Evolutionary conservation across 2,329 filamentous ascomycete genomes (phyloP).

Genomic region (Ophioceras dolichostomum): DNA sequence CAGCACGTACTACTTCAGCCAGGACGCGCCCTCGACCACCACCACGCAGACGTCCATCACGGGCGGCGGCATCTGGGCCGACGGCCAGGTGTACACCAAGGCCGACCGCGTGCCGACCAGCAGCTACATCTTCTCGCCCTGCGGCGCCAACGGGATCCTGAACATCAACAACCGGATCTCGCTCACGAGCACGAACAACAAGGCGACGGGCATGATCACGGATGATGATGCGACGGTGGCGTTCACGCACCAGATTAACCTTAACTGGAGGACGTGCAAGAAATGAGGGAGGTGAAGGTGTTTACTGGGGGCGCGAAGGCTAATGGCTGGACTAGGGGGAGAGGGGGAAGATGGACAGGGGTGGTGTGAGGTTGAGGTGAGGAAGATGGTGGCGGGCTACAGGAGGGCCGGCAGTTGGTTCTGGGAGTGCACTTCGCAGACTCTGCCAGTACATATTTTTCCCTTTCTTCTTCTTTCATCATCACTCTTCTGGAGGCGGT

Average conservation of each 20-base stretch:
- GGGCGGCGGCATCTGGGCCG: conserved; percentile 26
- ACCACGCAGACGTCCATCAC: conserved; percentile 29
- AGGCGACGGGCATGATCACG: conserved; percentile 25
- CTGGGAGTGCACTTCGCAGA: too few relatives aligned
- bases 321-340: not conserved
- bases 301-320: too few relatives aligned
- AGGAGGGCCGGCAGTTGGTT: not conserved
- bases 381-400: not conserved
- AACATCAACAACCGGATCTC: conserved; percentile 35
- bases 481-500: too few relatives aligned
- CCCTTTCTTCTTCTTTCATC: not conserved
- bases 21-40: conserved; percentile 28
- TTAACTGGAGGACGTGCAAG: conserved; percentile 21
- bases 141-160: conserved; percentile 30
- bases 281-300: conserved; percentile 5
- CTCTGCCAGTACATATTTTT: not conserved
- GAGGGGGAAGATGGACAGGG: not conserved
- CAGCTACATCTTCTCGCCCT: conserved; percentile 30
- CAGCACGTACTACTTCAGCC: conserved; percentile 34
- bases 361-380: not conserved
- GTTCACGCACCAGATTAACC: conserved; percentile 30
- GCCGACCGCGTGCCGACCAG: conserved; percentile 29
- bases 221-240: conserved; percentile 32
- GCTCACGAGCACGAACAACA: conserved; percentile 21
- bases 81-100: conserved; percentile 34